Percentiles rank a stretch among this genome's conserved stretches.
These are phyloP conservation scores for Medakamo hakoo DNA, from an alignment of 139 green algal genomes.

Conservation along the genomic window DNA sequence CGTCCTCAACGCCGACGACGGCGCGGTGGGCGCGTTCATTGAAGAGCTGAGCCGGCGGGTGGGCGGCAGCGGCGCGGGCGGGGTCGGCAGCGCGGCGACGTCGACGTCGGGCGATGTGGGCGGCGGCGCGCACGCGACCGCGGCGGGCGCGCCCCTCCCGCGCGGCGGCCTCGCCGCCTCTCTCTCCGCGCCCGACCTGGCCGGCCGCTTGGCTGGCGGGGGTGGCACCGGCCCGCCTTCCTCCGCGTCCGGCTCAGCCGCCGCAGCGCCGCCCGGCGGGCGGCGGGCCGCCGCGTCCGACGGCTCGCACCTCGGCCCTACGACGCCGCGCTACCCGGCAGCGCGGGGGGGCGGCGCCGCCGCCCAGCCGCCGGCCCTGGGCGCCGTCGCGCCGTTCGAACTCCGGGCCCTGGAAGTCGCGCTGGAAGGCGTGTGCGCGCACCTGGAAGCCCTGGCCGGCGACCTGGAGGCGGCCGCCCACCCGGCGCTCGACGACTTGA, in stretches of 20 bases:
- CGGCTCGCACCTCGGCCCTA: too few species aligned
- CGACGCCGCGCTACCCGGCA: too few species aligned
- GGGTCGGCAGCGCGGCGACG: too few species aligned
- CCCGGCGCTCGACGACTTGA: conserved; percentile 72
- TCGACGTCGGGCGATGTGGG: not conserved
- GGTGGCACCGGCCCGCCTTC: too few species aligned
- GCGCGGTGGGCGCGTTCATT: conserved; percentile 15
- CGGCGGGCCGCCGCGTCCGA: not conserved
- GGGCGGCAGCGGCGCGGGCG: too few species aligned
- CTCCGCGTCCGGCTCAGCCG: too few species aligned
- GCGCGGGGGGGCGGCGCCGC: too few species aligned
- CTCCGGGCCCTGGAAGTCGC: conserved; percentile 35
- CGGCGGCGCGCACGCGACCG: not conserved
- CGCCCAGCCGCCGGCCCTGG: too few species aligned
- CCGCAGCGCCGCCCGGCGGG: too few species aligned
- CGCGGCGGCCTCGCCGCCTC: too few species aligned
- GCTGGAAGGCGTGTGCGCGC: conserved; percentile 31
- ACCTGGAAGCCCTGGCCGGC: conserved; percentile 48
- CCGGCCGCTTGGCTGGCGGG: too few species aligned
- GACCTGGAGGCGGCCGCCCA: conserved; percentile 71
- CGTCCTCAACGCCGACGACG: conserved; percentile 17
- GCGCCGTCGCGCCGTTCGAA: conserved; percentile 27
- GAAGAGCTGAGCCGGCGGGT: conserved; percentile 22
- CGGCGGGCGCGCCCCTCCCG: not conserved
- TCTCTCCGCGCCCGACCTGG: too few species aligned